These are phyloP conservation scores for Ogataea hybrid DNA, from an alignment of 1,139 yeast genomes.

Conservation along the genomic window DNA sequence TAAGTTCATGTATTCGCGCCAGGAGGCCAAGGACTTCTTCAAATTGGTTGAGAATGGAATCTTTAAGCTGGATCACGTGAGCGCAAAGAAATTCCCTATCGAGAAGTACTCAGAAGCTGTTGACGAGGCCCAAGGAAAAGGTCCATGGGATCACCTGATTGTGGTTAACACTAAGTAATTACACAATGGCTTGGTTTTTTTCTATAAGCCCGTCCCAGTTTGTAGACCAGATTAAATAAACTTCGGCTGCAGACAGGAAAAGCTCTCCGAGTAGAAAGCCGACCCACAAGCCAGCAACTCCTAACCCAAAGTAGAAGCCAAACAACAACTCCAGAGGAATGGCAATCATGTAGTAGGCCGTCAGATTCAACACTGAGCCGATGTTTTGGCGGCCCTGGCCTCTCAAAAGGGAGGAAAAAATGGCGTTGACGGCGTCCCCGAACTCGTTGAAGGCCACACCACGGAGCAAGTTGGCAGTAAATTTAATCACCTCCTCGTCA, in stretches of 20 bases:
- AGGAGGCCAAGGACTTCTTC: slow-evolving; percentile 5
- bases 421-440: slow-evolving; percentile 77
- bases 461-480: slow-evolving; percentile 53
- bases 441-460: slow-evolving; percentile 70
- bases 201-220: not conserved
- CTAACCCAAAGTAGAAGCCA: slow-evolving; percentile 51
- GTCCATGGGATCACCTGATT: not conserved
- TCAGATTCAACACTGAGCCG: slow-evolving; percentile 73
- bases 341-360: slow-evolving; percentile 66
- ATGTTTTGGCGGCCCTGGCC: slow-evolving; percentile 86
- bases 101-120: not conserved
- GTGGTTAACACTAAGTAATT: not conserved
- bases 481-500: slow-evolving; percentile 57
- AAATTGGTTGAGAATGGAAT: slow-evolving; percentile 4
- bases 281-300: slow-evolving; percentile 75
- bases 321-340: slow-evolving; percentile 67
- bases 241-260: not conserved
- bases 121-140: not conserved
- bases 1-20: slow-evolving; percentile 4
- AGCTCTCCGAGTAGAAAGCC: not conserved
- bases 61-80: not conserved
- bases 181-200: not conserved
- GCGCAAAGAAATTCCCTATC: not conserved
- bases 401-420: slow-evolving; percentile 77
- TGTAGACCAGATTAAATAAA: not conserved